phyloP scores from a whole-genome alignment of 1,284 basidiomycete genomes.

The Phlebopus sp. region DNA sequence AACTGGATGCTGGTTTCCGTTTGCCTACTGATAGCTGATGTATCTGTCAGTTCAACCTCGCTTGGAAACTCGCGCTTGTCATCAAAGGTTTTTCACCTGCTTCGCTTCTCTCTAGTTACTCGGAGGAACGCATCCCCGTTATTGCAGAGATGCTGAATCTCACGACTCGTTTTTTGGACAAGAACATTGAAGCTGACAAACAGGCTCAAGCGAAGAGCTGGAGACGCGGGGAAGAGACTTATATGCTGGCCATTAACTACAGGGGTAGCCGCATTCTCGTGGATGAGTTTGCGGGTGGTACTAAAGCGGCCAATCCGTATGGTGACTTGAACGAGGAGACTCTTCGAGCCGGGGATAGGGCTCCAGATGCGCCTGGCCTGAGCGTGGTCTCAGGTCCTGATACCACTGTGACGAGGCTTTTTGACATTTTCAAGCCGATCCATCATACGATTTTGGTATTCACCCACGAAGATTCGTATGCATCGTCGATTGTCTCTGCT shows the following conservation, averaged over 20 bases:
- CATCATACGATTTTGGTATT: conserved; percentile 9
- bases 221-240: background rate
- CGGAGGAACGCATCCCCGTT: conserved; percentile 11
- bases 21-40: background rate
- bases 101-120: conserved; percentile 10
- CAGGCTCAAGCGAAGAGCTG: background rate
- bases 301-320: background rate
- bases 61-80: conserved; percentile 10
- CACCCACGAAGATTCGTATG: background rate
- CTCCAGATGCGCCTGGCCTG: conserved; percentile 4
- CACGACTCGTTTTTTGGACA: conserved; percentile 3
- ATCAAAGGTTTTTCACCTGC: conserved; percentile 6
- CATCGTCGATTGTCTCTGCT: background rate
- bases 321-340: background rate
- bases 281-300: background rate
- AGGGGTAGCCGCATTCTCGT: conserved; percentile 9
- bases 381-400: background rate
- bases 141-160: conserved; percentile 14
- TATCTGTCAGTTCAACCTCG: conserved; percentile 12
- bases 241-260: conserved; percentile 11
- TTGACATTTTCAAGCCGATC: conserved; percentile 3
- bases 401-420: background rate
- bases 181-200: conserved; percentile 1
- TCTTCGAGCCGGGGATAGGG: conserved; percentile 1
- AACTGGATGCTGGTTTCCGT: background rate